Conservation (phyloP, 2,329 filamentous ascomycete species). For the Pseudopithomyces maydicus region DNA sequence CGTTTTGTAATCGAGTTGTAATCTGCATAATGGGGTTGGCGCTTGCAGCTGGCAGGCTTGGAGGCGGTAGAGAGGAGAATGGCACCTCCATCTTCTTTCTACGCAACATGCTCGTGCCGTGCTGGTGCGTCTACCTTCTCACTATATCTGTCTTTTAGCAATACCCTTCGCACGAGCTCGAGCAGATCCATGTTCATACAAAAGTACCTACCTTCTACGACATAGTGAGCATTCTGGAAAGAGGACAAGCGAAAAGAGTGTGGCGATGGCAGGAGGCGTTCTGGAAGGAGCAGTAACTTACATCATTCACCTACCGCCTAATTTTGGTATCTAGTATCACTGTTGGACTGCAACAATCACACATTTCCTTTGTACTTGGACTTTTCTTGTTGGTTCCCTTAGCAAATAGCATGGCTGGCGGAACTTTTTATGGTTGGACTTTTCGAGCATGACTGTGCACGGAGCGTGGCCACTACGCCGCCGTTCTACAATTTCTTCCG, state of each 20-base stretch:
- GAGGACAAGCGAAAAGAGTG: conserved; percentile 17
- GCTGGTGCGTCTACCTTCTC: conserved; percentile 6
- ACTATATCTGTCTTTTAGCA: conserved; percentile 5
- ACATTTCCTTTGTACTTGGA: conserved; percentile 37
- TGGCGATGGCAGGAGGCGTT: conserved; percentile 16
- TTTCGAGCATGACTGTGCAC: neutral
- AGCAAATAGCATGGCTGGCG: conserved; percentile 36
- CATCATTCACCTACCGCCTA: conserved; percentile 25
- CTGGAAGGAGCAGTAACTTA: conserved; percentile 13
- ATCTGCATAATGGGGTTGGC: conserved; percentile 39
- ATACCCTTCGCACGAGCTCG: conserved; percentile 10
- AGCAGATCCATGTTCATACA: conserved; percentile 24
- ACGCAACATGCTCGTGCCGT: conserved; percentile 1
- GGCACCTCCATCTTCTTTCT: conserved; percentile 1
- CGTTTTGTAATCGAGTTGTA: conserved; percentile 47
- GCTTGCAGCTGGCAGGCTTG: conserved; percentile 10
- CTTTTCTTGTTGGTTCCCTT: conserved; percentile 18
- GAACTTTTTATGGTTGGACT: conserved; percentile 9
- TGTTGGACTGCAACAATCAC: conserved; percentile 23
- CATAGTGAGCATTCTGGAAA: conserved; percentile 11
- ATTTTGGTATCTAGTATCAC: conserved; percentile 32
- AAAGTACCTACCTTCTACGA: conserved; percentile 21
- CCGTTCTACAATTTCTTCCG: neutral
- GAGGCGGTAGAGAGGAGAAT: conserved; percentile 9
- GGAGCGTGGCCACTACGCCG: neutral